These are phyloP conservation scores for Sporothrix variecibatus DNA, from an alignment of 2,329 filamentous ascomycete genomes.

Conservation along the genomic window DNA sequence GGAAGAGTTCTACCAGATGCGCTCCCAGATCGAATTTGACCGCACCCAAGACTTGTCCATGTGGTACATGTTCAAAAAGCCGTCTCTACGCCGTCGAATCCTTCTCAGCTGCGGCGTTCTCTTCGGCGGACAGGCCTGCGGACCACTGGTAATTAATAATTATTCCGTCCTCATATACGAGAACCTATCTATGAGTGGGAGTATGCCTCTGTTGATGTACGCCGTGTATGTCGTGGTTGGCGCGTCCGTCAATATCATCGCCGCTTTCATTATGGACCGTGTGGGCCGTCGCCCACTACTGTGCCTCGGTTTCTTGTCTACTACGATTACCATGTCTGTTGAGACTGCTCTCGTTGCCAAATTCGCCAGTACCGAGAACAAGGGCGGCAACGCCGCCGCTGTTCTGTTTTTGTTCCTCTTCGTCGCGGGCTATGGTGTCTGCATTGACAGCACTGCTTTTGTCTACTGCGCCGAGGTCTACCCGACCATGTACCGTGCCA, in stretches of 20 bases:
- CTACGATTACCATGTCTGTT: conserved; percentile 22
- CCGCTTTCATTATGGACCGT: conserved; percentile 24
- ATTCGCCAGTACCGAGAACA: conserved; percentile 21
- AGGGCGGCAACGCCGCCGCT: conserved; percentile 24
- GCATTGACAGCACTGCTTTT: conserved; percentile 24
- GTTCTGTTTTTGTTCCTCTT: conserved; percentile 25
- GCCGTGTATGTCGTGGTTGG: conserved; percentile 23
- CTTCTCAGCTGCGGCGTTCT: conserved; percentile 38
- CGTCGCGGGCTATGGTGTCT: conserved; percentile 20
- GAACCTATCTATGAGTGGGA: conserved; percentile 19
- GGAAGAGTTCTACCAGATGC: conserved; percentile 48
- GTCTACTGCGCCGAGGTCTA: conserved; percentile 27
- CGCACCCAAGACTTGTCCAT: conserved; percentile 36
- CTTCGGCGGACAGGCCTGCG: conserved; percentile 22
- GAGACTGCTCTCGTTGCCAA: conserved; percentile 25
- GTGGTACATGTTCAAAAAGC: conserved; percentile 44
- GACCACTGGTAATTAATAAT: conserved; percentile 23
- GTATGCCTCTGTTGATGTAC: conserved; percentile 26
- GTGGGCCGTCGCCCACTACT: conserved; percentile 24
- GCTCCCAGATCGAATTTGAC: conserved; percentile 47
- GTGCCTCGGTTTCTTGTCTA: conserved; percentile 20
- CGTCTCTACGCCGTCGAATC: conserved; percentile 43
- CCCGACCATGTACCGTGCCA: conserved; percentile 24
- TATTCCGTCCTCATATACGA: conserved; percentile 22
- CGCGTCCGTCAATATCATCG: conserved; percentile 18